Evolutionary conservation across 176 grass and related monocot genomes (phyloP).

Genomic region (Cenchrus americanus): DNA sequence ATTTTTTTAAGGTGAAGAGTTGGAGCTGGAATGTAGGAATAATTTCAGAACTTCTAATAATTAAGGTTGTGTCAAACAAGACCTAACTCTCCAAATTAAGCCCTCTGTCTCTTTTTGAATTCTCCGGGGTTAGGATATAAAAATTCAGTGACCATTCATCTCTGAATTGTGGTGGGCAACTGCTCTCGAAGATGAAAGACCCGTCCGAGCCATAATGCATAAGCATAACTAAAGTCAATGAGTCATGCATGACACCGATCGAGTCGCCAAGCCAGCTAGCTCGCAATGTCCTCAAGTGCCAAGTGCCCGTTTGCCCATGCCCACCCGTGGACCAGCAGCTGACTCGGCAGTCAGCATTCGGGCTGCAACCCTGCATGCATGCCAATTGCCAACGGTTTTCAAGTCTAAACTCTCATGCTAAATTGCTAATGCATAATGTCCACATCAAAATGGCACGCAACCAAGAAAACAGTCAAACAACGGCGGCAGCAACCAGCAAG

Average conservation of each 20-base stretch:
- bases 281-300: conserved; percentile 21
- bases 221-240: conserved; percentile 29
- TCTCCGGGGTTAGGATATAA: too few relatives aligned
- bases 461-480: conserved; percentile 47
- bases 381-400: background rate
- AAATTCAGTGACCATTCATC: background rate
- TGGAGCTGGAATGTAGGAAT: too few relatives aligned
- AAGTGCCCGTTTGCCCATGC: background rate
- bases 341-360: conserved; percentile 31
- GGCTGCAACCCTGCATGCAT: background rate
- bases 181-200: background rate
- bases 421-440: conserved; percentile 3
- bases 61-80: too few relatives aligned
- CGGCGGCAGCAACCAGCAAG: background rate
- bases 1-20: too few relatives aligned
- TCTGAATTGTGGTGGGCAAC: background rate
- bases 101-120: too few relatives aligned
- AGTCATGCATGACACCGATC: background rate
- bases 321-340: conserved; percentile 31
- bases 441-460: conserved; percentile 11
- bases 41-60: too few relatives aligned
- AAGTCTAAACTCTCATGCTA: background rate
- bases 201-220: background rate
- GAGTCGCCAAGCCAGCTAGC: conserved; percentile 33
- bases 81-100: too few relatives aligned